Evolutionary conservation across 345 rosid species (phyloP).

Genomic region (Salix udensis): DNA sequence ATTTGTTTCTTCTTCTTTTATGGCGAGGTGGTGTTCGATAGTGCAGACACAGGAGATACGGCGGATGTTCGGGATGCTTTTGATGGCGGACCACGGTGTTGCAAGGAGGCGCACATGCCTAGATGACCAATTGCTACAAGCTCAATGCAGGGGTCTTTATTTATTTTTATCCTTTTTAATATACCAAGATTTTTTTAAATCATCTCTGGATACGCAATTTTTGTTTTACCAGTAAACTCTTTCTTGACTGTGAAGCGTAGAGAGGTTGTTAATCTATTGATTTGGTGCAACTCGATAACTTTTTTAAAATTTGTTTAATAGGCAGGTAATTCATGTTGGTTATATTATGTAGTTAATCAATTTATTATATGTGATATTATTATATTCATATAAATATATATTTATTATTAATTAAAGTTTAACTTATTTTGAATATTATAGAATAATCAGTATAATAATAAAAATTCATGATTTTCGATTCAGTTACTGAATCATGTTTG

Average conservation of each 20-base stretch:
- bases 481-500: no score
- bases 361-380: no score
- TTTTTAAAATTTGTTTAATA: neutral
- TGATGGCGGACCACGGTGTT: constrained; percentile 45
- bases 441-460: no score
- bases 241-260: neutral
- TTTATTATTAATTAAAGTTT: no score
- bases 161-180: neutral
- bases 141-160: neutral
- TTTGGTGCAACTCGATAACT: constrained; percentile 33
- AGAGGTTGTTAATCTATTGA: neutral
- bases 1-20: neutral
- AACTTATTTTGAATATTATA: no score
- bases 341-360: no score
- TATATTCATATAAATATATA: no score
- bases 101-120: constrained; percentile 37
- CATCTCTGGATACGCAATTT: neutral
- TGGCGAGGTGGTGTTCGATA: neutral
- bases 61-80: constrained; percentile 41
- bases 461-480: no score
- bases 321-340: neutral
- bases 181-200: neutral
- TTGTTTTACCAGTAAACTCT: constrained; percentile 4
- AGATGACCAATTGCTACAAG: constrained; percentile 5
- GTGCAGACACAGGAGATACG: constrained; percentile 37